Evolutionary conservation across 2,329 filamentous ascomycete genomes (phyloP).

Genomic region (Monosporascus sp.): DNA sequence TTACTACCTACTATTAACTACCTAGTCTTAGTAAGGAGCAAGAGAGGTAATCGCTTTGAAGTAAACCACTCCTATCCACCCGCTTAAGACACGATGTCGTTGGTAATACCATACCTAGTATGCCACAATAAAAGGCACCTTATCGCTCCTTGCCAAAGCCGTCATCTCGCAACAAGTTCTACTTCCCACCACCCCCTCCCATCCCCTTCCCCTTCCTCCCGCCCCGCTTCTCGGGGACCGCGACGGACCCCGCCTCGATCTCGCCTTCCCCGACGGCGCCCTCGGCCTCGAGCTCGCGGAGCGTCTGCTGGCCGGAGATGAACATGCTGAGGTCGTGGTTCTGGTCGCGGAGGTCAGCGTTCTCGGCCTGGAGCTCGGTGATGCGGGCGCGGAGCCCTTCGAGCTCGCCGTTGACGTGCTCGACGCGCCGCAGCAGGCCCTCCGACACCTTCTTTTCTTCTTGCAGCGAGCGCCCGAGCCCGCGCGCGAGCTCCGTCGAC

Average conservation of each 20-base stretch:
- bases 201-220: conserved; percentile 45
- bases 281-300: conserved; percentile 63
- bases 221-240: conserved; percentile 50
- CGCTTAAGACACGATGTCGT: too few species aligned
- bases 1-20: too few species aligned
- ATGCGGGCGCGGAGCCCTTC: conserved; percentile 52
- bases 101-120: too few species aligned
- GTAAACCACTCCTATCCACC: too few species aligned
- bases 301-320: conserved; percentile 75
- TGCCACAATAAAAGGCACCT: too few species aligned
- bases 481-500: conserved; percentile 69
- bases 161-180: background rate
- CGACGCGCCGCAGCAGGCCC: conserved; percentile 76
- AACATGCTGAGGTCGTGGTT: conserved; percentile 85
- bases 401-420: conserved; percentile 62
- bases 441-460: conserved; percentile 85
- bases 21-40: too few species aligned
- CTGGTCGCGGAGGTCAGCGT: conserved; percentile 73
- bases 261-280: conserved; percentile 61
- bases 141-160: too few species aligned
- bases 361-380: conserved; percentile 53
- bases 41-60: too few species aligned
- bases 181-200: conserved; percentile 23
- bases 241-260: conserved; percentile 66
- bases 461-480: conserved; percentile 67